phyloP scores from a whole-genome alignment of 1,139 yeast species.

The Lodderomyces parapsilosis region DNA sequence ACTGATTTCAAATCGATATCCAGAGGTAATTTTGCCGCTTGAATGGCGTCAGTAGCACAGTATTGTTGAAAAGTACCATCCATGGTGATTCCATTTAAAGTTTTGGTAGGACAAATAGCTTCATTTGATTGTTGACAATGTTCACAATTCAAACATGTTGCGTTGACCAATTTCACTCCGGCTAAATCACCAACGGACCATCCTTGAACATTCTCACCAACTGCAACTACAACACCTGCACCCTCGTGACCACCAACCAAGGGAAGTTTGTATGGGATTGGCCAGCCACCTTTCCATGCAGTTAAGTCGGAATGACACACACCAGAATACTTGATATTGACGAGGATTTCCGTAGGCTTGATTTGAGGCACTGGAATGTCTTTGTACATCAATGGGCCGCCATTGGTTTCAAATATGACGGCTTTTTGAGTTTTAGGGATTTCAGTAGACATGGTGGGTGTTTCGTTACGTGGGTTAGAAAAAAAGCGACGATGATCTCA shows the following conservation, averaged over 20 bases:
- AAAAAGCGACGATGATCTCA: too few species aligned
- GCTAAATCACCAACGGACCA: constrained; percentile 77
- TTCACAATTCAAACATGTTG: constrained; percentile 74
- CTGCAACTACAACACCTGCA: constrained; percentile 76
- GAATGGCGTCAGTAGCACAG: constrained; percentile 59
- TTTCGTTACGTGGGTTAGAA: too few species aligned
- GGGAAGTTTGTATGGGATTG: constrained; percentile 57
- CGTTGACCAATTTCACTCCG: constrained; percentile 73
- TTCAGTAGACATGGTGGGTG: constrained; percentile 4
- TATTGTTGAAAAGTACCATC: constrained; percentile 86
- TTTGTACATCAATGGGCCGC: constrained; percentile 62
- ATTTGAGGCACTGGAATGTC: constrained; percentile 67
- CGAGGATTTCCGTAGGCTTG: constrained; percentile 55
- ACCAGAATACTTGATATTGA: constrained; percentile 65
- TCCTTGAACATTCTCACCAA: constrained; percentile 66
- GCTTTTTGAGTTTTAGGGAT: constrained; percentile 71
- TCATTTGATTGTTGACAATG: constrained; percentile 67
- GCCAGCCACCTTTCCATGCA: constrained; percentile 78
- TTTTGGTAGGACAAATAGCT: constrained; percentile 67
- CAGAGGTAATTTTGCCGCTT: constrained; percentile 35
- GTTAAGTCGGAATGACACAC: constrained; percentile 71
- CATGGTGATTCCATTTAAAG: constrained; percentile 74
- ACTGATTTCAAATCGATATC: constrained; percentile 35
- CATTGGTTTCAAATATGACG: constrained; percentile 64
- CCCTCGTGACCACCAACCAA: constrained; percentile 86